Conservation (phyloP, 768 basidiomycete genomes). For the Podaxis mareebaensis region DNA sequence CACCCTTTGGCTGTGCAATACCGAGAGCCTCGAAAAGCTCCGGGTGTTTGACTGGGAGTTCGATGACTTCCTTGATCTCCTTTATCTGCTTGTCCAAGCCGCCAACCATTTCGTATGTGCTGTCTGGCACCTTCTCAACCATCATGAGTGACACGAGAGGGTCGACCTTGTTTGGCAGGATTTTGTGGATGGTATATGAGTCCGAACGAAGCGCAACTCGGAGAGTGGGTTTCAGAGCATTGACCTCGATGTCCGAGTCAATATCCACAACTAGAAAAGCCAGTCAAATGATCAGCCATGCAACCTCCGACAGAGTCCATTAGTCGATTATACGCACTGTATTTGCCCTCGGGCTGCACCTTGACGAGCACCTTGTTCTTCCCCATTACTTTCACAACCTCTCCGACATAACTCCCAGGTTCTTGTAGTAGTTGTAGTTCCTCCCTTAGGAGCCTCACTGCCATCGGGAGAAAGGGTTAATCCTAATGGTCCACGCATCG, state of each 20-base stretch:
- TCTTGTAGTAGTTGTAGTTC: constrained; percentile 93
- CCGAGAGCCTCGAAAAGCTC: constrained; percentile 96
- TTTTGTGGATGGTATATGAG: constrained; percentile 94
- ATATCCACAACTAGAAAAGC: constrained; percentile 81
- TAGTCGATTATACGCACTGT: constrained; percentile 64
- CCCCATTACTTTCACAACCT: constrained; percentile 98
- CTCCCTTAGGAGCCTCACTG: constrained; percentile 88
- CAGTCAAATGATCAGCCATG: background rate
- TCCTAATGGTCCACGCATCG: background rate
- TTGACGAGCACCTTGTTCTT: constrained; percentile 99
- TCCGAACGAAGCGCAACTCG: constrained; percentile 97
- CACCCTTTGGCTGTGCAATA: constrained; percentile 97
- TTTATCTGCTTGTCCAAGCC: constrained; percentile 99
- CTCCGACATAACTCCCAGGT: constrained; percentile 96
- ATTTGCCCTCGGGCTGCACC: constrained; percentile 98
- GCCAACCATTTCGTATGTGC: constrained; percentile 99
- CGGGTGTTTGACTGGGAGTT: constrained; percentile 95
- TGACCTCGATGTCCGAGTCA: constrained; percentile 82
- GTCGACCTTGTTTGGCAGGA: constrained; percentile 96
- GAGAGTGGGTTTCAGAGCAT: constrained; percentile 76
- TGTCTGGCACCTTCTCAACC: constrained; percentile 99
- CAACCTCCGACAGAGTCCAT: background rate
- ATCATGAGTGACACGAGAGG: constrained; percentile 99
- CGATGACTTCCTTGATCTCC: constrained; percentile 96
- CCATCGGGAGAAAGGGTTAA: background rate